Evolutionary conservation across 805 yeast species (phyloP).

Genomic region (Schwanniomyces vanrijiae): DNA sequence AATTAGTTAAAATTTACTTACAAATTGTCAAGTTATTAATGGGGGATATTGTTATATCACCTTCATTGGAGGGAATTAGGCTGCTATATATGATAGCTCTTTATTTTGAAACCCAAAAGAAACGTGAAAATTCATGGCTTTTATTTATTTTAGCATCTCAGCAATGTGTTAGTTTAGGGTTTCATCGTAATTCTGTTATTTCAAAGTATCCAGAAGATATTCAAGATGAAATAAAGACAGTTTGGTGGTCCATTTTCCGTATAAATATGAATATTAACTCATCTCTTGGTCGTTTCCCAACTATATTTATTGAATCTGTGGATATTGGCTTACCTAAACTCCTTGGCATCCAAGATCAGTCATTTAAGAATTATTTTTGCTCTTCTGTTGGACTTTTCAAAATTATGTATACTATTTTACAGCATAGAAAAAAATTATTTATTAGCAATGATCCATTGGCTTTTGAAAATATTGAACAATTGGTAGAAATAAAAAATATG

Average conservation of each 20-base stretch:
- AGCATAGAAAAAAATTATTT: not conserved
- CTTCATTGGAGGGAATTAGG: constrained; percentile 44
- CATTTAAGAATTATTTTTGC: not conserved
- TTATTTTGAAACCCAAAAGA: constrained; percentile 1
- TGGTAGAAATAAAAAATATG: not conserved
- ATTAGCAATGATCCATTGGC: not conserved
- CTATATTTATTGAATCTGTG: not conserved
- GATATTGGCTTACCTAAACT: constrained; percentile 1
- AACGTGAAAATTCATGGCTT: constrained; percentile 2
- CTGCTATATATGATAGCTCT: not conserved
- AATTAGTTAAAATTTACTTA: constrained; percentile 30
- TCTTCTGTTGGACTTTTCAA: not conserved
- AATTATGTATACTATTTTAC: not conserved
- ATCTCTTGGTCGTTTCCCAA: not conserved
- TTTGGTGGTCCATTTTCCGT: constrained; percentile 1
- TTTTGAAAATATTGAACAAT: not conserved
- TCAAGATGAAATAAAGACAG: constrained; percentile 1
- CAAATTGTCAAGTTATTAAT: constrained; percentile 43
- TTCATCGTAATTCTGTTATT: not conserved
- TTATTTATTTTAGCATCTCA: not conserved
- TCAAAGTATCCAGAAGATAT: constrained; percentile 1
- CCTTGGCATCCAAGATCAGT: not conserved
- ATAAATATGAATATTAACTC: constrained; percentile 1
- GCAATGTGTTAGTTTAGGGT: constrained; percentile 1
- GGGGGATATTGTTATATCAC: constrained; percentile 43